phyloP scores from a whole-genome alignment of 192 early-diverging fungal species.

The Glomus cerebriforme region DNA sequence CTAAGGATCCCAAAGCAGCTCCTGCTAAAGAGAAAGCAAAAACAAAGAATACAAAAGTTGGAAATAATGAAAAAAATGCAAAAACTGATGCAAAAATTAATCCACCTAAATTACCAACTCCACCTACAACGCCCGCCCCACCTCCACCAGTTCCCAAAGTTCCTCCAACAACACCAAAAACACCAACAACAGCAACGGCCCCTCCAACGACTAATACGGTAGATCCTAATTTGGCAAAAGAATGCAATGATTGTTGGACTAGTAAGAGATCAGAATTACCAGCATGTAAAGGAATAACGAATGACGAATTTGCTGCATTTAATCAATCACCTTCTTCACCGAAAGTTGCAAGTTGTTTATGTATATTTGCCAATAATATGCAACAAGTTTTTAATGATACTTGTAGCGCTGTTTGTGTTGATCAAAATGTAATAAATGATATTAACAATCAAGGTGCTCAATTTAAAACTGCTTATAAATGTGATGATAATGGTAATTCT shows the following conservation, averaged over 20 bases:
- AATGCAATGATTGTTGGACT: neutral
- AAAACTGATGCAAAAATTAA: neutral
- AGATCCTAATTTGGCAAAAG: neutral
- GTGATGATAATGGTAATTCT: neutral
- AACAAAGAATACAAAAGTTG: no score
- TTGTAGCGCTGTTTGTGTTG: neutral
- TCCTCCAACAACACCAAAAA: no score
- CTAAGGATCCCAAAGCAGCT: no score
- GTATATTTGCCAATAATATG: neutral
- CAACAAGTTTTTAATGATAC: neutral
- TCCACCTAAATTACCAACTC: no score
- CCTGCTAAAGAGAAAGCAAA: no score
- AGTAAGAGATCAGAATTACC: neutral
- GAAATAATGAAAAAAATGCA: neutral
- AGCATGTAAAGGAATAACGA: neutral
- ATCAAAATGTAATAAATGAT: neutral
- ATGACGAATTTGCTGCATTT: neutral
- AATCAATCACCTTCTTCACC: neutral
- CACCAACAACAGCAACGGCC: no score
- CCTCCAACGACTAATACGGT: no score
- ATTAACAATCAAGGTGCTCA: neutral
- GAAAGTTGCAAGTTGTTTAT: neutral
- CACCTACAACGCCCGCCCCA: no score
- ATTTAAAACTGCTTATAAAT: neutral
- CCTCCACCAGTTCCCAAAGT: no score